Conservation (phyloP, 768 basidiomycete species). For the Tylopilus rubrobrunneus region DNA sequence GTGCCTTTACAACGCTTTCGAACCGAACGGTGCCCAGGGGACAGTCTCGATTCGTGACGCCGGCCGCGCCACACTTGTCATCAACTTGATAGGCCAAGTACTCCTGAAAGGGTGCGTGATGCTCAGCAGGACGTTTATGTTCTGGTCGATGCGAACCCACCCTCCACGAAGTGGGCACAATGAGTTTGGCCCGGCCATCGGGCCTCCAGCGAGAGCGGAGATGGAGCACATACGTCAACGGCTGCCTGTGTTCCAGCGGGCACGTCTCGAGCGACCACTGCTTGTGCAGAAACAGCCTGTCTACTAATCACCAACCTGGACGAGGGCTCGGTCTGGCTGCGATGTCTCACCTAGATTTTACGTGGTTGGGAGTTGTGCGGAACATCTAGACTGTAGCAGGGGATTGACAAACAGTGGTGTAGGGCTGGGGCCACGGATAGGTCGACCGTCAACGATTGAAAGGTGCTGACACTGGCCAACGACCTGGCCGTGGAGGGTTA, state of each 20-base stretch:
- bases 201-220: conserved; percentile 24
- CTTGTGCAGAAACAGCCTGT: conserved; percentile 9
- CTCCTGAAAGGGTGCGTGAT: conserved; percentile 4
- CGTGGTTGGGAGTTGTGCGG: background rate
- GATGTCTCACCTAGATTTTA: conserved; percentile 5
- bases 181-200: conserved; percentile 11
- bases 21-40: conserved; percentile 18
- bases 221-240: conserved; percentile 19
- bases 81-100: conserved; percentile 1
- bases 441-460: background rate
- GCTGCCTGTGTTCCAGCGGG: conserved; percentile 14
- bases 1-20: conserved; percentile 2
- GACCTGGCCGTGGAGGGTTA: background rate
- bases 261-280: conserved; percentile 9
- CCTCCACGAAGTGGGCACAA: conserved; percentile 25
- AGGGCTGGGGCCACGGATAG: background rate
- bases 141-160: conserved; percentile 8
- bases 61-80: background rate
- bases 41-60: conserved; percentile 5
- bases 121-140: background rate
- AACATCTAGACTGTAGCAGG: conserved; percentile 6
- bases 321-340: background rate
- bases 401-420: background rate
- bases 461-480: background rate
- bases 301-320: background rate